Conservation (phyloP, 2,329 filamentous ascomycete genomes). For the Cladosporium cucumerinum region DNA sequence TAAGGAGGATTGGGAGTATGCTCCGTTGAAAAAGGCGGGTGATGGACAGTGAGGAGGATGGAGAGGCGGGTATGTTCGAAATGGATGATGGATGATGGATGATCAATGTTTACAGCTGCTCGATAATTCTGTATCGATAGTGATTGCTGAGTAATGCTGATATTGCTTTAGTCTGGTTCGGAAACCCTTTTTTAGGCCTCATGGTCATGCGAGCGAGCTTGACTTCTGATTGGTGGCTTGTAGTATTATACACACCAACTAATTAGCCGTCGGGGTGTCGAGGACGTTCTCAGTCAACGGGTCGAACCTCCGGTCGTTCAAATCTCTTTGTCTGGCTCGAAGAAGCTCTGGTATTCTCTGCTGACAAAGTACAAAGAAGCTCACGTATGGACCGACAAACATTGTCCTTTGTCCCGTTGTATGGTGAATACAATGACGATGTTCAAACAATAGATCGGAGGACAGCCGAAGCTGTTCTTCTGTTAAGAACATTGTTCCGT, state of each 20-base stretch:
- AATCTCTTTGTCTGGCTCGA: not conserved
- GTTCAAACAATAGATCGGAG: not conserved
- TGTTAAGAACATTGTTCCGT: not conserved
- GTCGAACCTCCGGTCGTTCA: not conserved
- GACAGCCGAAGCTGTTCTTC: not conserved
- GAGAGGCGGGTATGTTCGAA: not conserved
- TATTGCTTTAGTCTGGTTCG: not conserved
- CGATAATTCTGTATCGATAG: not conserved
- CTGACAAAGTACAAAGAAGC: not conserved
- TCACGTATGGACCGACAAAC: not conserved
- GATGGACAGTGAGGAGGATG: not conserved
- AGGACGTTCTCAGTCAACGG: not conserved
- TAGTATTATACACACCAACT: not conserved
- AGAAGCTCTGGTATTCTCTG: not conserved
- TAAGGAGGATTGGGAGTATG: constrained; percentile 29
- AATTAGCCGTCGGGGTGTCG: not conserved
- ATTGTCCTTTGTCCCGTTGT: not conserved
- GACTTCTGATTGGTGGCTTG: not conserved
- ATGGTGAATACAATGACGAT: not conserved
- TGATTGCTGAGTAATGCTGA: not conserved
- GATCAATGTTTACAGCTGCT: not conserved
- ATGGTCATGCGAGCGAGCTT: not conserved
- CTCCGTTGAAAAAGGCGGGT: not conserved
- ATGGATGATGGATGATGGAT: not conserved
- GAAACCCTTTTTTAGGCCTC: not conserved